phyloP scores from a whole-genome alignment of 2,329 filamentous ascomycete genomes.

The Colletotrichum tabaci region DNA sequence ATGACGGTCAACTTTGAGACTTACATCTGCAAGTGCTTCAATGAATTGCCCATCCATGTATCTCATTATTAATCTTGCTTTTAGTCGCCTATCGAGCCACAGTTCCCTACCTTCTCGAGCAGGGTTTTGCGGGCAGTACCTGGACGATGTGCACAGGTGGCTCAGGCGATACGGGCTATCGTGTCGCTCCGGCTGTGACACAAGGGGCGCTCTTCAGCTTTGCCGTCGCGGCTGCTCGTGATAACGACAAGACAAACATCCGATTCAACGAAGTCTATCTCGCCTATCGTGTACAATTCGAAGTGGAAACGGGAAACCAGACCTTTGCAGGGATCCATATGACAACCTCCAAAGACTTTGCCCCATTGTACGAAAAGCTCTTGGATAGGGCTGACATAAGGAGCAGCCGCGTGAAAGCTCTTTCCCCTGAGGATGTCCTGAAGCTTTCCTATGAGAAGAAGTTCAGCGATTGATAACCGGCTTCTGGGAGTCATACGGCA shows the following conservation, averaged over 20 bases:
- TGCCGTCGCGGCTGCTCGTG: conserved; percentile 49
- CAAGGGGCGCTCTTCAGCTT: conserved; percentile 57
- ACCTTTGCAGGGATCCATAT: conserved; percentile 3
- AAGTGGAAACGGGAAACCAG: conserved; percentile 33
- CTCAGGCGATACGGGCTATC: conserved; percentile 47
- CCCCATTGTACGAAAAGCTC: conserved; percentile 5
- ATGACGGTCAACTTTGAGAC: conserved; percentile 48
- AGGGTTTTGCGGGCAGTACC: conserved; percentile 44
- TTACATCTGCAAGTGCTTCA: conserved; percentile 50
- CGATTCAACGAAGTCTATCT: conserved; percentile 59
- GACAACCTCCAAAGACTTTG: background rate
- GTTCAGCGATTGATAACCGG: background rate
- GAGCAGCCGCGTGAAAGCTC: conserved; percentile 1
- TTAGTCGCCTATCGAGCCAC: conserved; percentile 51
- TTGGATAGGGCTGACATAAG: background rate
- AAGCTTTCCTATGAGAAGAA: background rate
- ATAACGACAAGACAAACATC: conserved; percentile 51
- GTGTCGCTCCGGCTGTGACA: conserved; percentile 47
- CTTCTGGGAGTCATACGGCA: too few relatives aligned
- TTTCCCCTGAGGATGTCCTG: background rate
- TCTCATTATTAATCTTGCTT: background rate
- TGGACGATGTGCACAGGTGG: conserved; percentile 54
- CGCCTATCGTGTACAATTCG: conserved; percentile 47
- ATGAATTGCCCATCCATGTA: background rate
- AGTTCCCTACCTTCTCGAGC: conserved; percentile 50